Conservation (phyloP, 2,329 filamentous ascomycete genomes). For the Fusarium caatingaense region DNA sequence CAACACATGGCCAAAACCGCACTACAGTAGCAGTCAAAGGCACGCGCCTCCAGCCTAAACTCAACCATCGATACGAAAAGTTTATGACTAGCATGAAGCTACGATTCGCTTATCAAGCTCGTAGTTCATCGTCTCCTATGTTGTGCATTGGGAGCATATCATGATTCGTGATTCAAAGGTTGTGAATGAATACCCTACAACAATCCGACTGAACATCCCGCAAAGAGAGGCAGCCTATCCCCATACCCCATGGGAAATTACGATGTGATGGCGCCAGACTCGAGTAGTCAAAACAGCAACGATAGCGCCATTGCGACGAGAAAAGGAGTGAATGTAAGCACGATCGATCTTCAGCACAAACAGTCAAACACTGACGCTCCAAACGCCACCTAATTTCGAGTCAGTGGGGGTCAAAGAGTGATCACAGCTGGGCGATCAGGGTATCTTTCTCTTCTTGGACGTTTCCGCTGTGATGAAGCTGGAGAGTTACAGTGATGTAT, state of each 20-base stretch:
- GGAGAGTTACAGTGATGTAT: slow-evolving; percentile 6
- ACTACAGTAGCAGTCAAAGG: background rate
- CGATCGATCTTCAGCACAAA: slow-evolving; percentile 25
- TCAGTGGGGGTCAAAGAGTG: slow-evolving; percentile 11
- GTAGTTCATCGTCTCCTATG: background rate
- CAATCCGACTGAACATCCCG: background rate
- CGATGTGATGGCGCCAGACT: slow-evolving; percentile 23
- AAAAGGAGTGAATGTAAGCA: slow-evolving; percentile 11
- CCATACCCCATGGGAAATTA: slow-evolving; percentile 16
- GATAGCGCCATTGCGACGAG: background rate
- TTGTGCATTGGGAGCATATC: background rate
- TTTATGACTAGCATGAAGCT: background rate
- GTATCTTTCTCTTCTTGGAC: slow-evolving; percentile 7
- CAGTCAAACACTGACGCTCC: slow-evolving; percentile 4
- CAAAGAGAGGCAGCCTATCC: slow-evolving; percentile 14
- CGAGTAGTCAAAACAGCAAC: slow-evolving; percentile 5
- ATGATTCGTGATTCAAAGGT: background rate
- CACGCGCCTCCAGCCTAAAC: background rate
- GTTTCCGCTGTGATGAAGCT: slow-evolving; percentile 7
- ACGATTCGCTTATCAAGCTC: background rate
- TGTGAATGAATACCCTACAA: slow-evolving; percentile 23
- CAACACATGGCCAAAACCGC: background rate
- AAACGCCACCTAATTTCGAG: slow-evolving; percentile 41
- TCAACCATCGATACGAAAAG: too few relatives aligned
- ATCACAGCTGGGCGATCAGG: slow-evolving; percentile 8